Evolutionary conservation across 345 rosid genomes (phyloP), one percentile per base, ranked within the genome.

Genomic region (Citrus mangshanensis): DNA sequence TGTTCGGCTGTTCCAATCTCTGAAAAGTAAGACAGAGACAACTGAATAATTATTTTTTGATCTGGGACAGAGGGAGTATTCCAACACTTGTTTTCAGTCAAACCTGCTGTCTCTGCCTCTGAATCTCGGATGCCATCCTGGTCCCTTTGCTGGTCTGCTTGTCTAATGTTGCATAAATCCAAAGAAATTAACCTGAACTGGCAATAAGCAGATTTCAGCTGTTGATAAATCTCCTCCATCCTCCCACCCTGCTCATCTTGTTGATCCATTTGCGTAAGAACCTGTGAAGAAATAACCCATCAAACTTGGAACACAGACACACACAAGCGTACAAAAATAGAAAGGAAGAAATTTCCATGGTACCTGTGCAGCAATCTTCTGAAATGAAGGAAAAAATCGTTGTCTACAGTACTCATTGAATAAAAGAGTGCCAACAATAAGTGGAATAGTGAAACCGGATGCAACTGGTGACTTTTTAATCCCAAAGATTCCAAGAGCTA

Each of bases 401-500:
- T 88, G 88, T 75, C 97, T 83, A 81, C 99, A 96, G 67, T 90
- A 94, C 86, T 87, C 93, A 40, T 88, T 91, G 83, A 94, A 96
- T 21, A 96, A 86, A 71, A 94, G 88, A 58, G 97, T 90, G 84
- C 88, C 77, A 76, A 91, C 60, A 68, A 96, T 79, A 65, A 93
- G 80, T 5, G 97, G 99, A 70, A 94, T 84, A 70, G 94, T 91
- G 86, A 91, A 93, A 66, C 92, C 89, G 0, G 95, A 85, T 56
- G 95, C 97, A 34, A 93, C 81, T 27, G 97, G 85, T 65, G 95
- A 91, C 38, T 60, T 67, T 80, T 94, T 96, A 60, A 92, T 70
- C 64, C 97, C 95, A 70, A 96, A 96, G 75, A 96, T 91, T 24
- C 95, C 97, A 55, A 96, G 83, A 38, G 97, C 97, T 75, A 91